Conservation (phyloP, 345 rosid species). For the Pugionium dolabratum region DNA sequence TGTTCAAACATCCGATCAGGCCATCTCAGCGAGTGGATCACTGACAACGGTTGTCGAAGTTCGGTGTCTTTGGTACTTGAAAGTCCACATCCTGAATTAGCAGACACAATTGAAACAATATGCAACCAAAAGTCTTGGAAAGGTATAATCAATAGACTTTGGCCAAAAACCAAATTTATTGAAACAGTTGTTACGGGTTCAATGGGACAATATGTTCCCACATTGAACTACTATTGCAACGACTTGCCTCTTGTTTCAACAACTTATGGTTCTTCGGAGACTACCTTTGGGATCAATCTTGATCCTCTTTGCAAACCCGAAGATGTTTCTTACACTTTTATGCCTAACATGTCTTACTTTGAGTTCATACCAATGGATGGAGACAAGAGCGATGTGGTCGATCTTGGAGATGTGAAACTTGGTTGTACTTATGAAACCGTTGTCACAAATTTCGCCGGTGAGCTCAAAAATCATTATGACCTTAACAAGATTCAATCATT, state of each 20-base stretch:
- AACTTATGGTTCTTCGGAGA: conserved; percentile 53
- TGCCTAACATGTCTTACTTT: conserved; percentile 66
- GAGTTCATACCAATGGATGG: conserved; percentile 56
- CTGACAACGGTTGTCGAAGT: conserved; percentile 45
- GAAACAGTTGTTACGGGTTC: conserved; percentile 61
- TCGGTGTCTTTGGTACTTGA: conserved; percentile 42
- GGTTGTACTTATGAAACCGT: conserved; percentile 60
- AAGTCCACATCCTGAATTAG: conserved; percentile 46
- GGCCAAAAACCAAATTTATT: conserved; percentile 63
- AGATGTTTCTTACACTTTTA: conserved; percentile 65
- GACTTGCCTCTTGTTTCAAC: conserved; percentile 61
- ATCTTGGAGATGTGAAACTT: conserved; percentile 57
- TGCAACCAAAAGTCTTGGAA: conserved; percentile 56
- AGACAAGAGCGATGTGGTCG: conserved; percentile 38
- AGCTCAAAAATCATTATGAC: too few species aligned
- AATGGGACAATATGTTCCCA: conserved; percentile 63
- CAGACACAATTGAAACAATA: conserved; percentile 40
- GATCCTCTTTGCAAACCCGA: conserved; percentile 54
- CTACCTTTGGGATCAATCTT: conserved; percentile 57
- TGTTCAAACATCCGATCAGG: conserved; percentile 54
- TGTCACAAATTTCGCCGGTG: conserved; percentile 48
- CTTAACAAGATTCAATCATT: too few species aligned
- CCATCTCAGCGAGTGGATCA: conserved; percentile 55
- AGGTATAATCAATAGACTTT: conserved; percentile 58
- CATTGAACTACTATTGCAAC: conserved; percentile 56